Evolutionary conservation across 2,329 filamentous ascomycete species (phyloP).

Genomic region (Neonectria hederae): DNA sequence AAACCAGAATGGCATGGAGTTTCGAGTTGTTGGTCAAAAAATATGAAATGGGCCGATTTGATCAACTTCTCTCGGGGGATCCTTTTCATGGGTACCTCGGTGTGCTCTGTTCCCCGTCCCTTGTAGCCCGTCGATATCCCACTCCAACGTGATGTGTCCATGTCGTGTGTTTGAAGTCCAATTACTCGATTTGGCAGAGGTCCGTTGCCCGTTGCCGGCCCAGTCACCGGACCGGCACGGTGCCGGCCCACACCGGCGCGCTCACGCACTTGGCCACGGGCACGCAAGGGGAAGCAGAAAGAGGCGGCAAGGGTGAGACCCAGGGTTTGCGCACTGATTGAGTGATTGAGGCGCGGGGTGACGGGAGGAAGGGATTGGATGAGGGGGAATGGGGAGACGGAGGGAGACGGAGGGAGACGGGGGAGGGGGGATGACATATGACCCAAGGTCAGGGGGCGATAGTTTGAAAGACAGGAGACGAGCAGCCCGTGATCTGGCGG

Average conservation of each 20-base stretch:
- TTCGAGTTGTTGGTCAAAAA: neutral
- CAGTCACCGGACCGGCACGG: slow-evolving; percentile 13
- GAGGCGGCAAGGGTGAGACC: neutral
- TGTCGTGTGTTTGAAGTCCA: neutral
- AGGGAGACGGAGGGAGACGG: slow-evolving; percentile 6
- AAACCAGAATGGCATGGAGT: neutral
- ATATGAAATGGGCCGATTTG: neutral
- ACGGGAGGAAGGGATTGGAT: slow-evolving; percentile 19
- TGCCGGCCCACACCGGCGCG: slow-evolving; percentile 11
- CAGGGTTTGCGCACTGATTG: slow-evolving; percentile 14
- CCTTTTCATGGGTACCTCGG: neutral
- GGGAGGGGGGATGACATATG: slow-evolving; percentile 3
- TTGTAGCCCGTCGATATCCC: neutral
- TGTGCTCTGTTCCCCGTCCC: neutral
- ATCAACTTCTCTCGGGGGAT: neutral
- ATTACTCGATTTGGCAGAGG: slow-evolving; percentile 15
- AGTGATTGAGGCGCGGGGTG: slow-evolving; percentile 21
- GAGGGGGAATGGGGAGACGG: slow-evolving; percentile 1
- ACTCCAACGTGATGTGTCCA: neutral
- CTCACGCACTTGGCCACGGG: neutral
- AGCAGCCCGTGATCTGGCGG: slow-evolving; percentile 1
- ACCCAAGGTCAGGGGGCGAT: slow-evolving; percentile 3
- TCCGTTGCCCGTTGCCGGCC: slow-evolving; percentile 10
- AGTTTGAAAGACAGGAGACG: neutral
- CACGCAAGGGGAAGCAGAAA: slow-evolving; percentile 5